These are phyloP conservation scores for Rosa hybrid DNA, from an alignment of 331 rosid species.

Conservation along the genomic window DNA sequence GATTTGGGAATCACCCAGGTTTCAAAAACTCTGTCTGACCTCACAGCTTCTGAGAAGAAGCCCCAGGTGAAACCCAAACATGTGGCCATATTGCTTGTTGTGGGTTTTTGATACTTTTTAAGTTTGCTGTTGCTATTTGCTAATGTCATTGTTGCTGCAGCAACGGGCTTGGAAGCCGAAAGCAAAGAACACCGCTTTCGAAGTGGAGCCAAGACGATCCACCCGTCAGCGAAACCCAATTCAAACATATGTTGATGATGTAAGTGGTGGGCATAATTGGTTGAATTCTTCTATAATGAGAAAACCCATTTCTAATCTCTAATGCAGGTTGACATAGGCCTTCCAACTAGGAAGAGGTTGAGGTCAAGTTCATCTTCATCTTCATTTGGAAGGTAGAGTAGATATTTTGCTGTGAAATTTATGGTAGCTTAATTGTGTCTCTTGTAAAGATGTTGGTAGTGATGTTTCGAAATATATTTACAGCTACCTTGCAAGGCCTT, in stretches of 20 bases:
- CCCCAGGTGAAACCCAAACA: conserved; percentile 38
- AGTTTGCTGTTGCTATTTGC: not conserved
- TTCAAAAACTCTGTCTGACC: conserved; percentile 49
- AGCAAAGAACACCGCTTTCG: conserved; percentile 21
- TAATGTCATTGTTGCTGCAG: conserved; percentile 33
- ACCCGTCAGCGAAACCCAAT: conserved; percentile 53
- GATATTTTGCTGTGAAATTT: not conserved
- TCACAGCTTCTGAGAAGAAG: conserved; percentile 44
- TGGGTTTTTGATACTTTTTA: not conserved
- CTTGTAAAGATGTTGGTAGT: conserved; percentile 20
- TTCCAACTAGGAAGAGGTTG: conserved; percentile 51
- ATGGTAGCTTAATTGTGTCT: conserved; percentile 8
- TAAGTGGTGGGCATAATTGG: conserved; percentile 15
- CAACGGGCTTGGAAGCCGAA: conserved; percentile 30
- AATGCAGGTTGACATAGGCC: conserved; percentile 41
- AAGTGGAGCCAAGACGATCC: conserved; percentile 62
- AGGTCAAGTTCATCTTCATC: conserved; percentile 53
- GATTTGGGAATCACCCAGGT: conserved; percentile 65
- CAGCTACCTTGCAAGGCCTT: conserved; percentile 70
- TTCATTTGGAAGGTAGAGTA: conserved; percentile 56
- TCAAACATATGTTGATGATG: conserved; percentile 51
- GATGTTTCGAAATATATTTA: conserved; percentile 12
- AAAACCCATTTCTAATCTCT: not conserved
- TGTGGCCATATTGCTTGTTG: not conserved
- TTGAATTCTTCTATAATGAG: not conserved